Conservation (phyloP, 495 filamentous ascomycete species). For the Cudoniella acicularis region DNA sequence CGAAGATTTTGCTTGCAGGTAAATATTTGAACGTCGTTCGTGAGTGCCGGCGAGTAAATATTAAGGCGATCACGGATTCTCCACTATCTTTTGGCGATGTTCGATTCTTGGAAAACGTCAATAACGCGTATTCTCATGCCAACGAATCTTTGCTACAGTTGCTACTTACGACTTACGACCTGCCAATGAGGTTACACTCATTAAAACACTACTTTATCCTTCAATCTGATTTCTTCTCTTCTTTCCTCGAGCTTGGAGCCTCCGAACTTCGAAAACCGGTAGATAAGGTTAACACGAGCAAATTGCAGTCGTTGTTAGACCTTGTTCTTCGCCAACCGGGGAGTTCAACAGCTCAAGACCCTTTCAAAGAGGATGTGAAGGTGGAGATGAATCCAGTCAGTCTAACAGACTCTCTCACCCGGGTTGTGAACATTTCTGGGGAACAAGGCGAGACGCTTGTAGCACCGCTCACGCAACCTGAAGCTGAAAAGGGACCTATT, state of each 20-base stretch:
- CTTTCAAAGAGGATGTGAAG: constrained; percentile 97
- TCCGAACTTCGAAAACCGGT: constrained; percentile 88
- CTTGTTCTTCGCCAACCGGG: constrained; percentile 92
- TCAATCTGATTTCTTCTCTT: constrained; percentile 94
- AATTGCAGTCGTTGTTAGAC: constrained; percentile 90
- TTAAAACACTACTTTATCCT: constrained; percentile 99
- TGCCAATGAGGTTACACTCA: constrained; percentile 82
- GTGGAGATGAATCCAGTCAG: constrained; percentile 94
- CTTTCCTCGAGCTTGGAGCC: constrained; percentile 86
- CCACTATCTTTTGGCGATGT: constrained; percentile 88
- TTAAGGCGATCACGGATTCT: constrained; percentile 83
- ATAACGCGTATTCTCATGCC: constrained; percentile 88
- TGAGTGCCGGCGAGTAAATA: constrained; percentile 93
- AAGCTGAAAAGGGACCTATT: constrained; percentile 78
- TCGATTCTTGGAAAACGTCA: constrained; percentile 91
- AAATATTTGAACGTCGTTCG: constrained; percentile 98
- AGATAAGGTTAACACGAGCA: constrained; percentile 82
- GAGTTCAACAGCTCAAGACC: constrained; percentile 87
- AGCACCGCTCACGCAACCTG: constrained; percentile 44
- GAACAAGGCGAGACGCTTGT: constrained; percentile 74
- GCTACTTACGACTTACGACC: constrained; percentile 84
- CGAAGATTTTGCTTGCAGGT: constrained; percentile 89
- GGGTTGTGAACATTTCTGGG: constrained; percentile 91
- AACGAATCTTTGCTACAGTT: constrained; percentile 91
- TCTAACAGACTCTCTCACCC: constrained; percentile 88